Conservation (phyloP, 176 grass and related monocot genomes). For the Rhipidocladum racemiflorum region DNA sequence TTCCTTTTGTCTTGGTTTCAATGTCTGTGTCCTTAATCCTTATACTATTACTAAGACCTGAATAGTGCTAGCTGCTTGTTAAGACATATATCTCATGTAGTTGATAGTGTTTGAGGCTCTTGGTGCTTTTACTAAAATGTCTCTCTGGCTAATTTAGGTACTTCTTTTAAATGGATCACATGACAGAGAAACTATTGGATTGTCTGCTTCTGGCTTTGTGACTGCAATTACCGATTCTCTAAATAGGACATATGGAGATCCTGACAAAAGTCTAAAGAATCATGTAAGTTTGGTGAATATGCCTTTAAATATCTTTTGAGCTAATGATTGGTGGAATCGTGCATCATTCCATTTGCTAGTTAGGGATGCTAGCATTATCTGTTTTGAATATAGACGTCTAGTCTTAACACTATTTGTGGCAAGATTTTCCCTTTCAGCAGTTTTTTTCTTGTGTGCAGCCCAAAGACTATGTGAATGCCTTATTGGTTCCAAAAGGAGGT, state of each 20-base stretch:
- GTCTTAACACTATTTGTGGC: neutral
- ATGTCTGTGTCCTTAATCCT: conserved; percentile 8
- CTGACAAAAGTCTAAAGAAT: conserved; percentile 78
- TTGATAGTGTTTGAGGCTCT: neutral
- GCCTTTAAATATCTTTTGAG: neutral
- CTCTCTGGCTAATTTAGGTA: conserved; percentile 49
- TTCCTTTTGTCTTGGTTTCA: conserved; percentile 17
- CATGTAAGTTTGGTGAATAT: conserved; percentile 52
- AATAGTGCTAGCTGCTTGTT: too few relatives aligned
- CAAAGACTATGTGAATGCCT: conserved; percentile 75
- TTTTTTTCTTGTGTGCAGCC: conserved; percentile 48
- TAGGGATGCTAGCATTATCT: neutral
- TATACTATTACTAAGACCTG: neutral
- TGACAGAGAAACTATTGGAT: conserved; percentile 85
- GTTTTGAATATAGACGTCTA: neutral
- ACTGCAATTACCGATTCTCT: conserved; percentile 90
- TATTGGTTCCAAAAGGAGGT: conserved; percentile 81
- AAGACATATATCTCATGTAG: too few relatives aligned
- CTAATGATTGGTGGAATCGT: neutral
- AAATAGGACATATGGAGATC: conserved; percentile 77
- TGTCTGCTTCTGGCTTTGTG: conserved; percentile 79
- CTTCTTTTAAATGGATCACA: conserved; percentile 90
- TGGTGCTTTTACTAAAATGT: conserved; percentile 2
- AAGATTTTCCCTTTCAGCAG: conserved; percentile 22
- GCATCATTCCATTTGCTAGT: neutral